Evolutionary conservation across 805 yeast species (phyloP), one percentile per base, ranked within the genome.

Genomic region (Phaffomyces thermotolerans): DNA sequence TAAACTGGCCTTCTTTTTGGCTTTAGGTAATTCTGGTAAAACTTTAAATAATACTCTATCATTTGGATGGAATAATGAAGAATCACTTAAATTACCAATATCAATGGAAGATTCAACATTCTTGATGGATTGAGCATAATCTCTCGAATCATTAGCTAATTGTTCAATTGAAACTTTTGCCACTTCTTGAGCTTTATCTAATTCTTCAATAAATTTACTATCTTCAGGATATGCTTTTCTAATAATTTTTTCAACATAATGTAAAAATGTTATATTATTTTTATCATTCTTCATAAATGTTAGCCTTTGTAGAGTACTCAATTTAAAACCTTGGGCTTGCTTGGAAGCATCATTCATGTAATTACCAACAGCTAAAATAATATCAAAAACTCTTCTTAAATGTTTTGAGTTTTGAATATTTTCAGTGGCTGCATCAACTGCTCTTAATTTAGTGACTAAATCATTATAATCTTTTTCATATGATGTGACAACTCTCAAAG

Each of bases 351-450:
- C 48, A 60, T 95, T 93, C 99, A 93, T 93, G 61, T 81, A 91
- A 62, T 93, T 93, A 46, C 99, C 99, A 40, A 93, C 93, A 4
- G 90, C 81, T 50, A 90, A 69, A 48, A 93, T 91, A 38, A 93
- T 78, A 44, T 86, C 89, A 56, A 95, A 75, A 14, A 93, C 79
- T 43, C 78, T 75, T 48, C 79, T 76, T 57, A 95, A 71, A 41
- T 79, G 77, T 15, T 74, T 75, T 1, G 96, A 86, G 23, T 73
- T 69, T 48, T 76, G 75, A 33, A 91, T 71, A 36, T 80, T 71
- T 34, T 74, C 75, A 35, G 81, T 78, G 0, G 96, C 96, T 20
- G 70, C 72, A 53, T 90, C 97, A 30, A 93, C 66, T 37, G 72
- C 57, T 46, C 81, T 74, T 42, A 93, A 66, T 59, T 89, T 90